phyloP scores from a whole-genome alignment of 805 yeast species.

The Lipomyces yamadae region DNA sequence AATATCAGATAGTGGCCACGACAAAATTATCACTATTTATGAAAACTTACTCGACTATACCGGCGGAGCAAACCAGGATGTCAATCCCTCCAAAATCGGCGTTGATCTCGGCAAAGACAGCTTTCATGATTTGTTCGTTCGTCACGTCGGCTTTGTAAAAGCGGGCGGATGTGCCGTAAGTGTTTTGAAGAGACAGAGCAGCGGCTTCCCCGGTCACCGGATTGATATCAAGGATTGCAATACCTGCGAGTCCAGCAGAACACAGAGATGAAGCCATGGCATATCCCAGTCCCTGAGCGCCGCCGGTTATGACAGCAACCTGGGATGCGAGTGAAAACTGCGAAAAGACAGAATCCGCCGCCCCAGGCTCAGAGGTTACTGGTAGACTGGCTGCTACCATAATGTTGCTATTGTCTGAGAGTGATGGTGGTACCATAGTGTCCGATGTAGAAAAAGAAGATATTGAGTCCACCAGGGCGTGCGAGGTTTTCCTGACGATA shows the following conservation, averaged over 20 bases:
- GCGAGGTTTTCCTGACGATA: no score
- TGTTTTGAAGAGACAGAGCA: slow-evolving; percentile 57
- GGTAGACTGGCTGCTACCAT: neutral
- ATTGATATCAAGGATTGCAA: slow-evolving; percentile 59
- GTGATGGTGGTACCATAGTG: neutral
- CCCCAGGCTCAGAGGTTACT: neutral
- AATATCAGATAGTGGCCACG: slow-evolving; percentile 41
- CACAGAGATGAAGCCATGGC: slow-evolving; percentile 64
- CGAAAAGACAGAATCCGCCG: neutral
- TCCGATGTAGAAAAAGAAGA: no score
- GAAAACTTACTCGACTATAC: slow-evolving; percentile 65
- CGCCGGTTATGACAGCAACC: slow-evolving; percentile 68
- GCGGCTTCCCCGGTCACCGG: slow-evolving; percentile 65
- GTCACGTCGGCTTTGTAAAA: slow-evolving; percentile 68
- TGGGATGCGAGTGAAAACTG: slow-evolving; percentile 48
- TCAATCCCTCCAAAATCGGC: slow-evolving; percentile 60
- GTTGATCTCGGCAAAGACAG: slow-evolving; percentile 55
- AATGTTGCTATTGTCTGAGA: neutral
- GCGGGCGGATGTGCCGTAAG: slow-evolving; percentile 61
- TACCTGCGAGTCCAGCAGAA: slow-evolving; percentile 59
- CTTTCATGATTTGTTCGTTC: slow-evolving; percentile 47
- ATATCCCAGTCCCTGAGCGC: slow-evolving; percentile 68
- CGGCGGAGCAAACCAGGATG: slow-evolving; percentile 65
- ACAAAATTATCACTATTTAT: slow-evolving; percentile 33
- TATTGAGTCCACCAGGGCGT: no score